These are phyloP conservation scores for Cryptosporidium sp. DNA, from an alignment of 169 alveolate genomes.

Conservation along the genomic window DNA sequence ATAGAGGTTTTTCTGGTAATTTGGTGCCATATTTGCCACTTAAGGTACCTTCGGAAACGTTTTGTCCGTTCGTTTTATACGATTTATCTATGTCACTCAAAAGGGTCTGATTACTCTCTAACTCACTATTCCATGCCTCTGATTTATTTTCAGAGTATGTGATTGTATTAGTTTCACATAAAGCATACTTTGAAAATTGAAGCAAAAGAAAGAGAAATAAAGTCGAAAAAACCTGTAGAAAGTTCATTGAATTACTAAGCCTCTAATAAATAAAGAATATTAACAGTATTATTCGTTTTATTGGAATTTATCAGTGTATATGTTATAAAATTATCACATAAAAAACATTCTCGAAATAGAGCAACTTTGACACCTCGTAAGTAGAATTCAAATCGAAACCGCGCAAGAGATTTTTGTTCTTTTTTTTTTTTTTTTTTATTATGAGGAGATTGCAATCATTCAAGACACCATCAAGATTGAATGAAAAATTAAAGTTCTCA, in stretches of 20 bases:
- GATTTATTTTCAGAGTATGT: neutral
- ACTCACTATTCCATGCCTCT: neutral
- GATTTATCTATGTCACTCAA: neutral
- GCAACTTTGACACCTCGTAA: neutral
- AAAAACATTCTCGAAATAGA: constrained; percentile 23
- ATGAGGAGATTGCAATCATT: constrained; percentile 71
- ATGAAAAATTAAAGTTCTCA: constrained; percentile 43
- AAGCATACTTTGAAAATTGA: constrained; percentile 5
- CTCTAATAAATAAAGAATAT: neutral
- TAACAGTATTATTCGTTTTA: neutral
- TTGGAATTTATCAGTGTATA: neutral
- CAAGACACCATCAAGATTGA: constrained; percentile 43
- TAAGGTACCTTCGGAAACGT: neutral
- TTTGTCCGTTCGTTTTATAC: neutral
- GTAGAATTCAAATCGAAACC: neutral
- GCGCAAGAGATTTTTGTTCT: neutral
- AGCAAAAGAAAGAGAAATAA: constrained; percentile 22
- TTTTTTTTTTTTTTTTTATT: neutral
- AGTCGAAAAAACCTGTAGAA: constrained; percentile 10
- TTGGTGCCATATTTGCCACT: neutral
- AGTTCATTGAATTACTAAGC: constrained; percentile 10
- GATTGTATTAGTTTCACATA: neutral
- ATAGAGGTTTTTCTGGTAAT: neutral
- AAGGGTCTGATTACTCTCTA: neutral
- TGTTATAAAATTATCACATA: constrained; percentile 38